These are phyloP conservation scores for Claviceps digitariae DNA, from an alignment of 2,329 filamentous ascomycete species.

Conservation along the genomic window DNA sequence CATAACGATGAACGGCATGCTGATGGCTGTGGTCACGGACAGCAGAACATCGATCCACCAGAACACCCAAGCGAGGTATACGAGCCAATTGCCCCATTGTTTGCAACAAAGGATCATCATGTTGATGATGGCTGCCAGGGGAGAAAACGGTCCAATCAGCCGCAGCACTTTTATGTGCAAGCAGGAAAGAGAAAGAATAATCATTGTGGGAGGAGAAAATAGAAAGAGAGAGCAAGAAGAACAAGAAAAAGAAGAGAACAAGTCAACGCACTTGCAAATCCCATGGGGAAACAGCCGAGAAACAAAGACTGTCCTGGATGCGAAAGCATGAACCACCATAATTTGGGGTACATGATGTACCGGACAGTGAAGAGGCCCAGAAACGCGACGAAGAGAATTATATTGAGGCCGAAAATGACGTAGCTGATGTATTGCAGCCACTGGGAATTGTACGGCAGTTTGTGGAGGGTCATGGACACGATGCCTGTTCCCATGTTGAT, in stretches of 20 bases:
- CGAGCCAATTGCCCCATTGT: constrained; percentile 47
- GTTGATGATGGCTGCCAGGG: constrained; percentile 40
- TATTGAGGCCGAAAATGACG: constrained; percentile 46
- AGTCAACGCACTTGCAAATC: constrained; percentile 36
- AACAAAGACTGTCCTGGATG: constrained; percentile 57
- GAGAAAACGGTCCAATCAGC: background rate
- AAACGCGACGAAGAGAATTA: constrained; percentile 42
- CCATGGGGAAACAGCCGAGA: constrained; percentile 56
- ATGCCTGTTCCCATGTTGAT: constrained; percentile 57
- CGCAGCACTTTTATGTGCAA: too few species aligned
- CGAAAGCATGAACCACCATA: constrained; percentile 51
- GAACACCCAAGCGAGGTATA: constrained; percentile 39
- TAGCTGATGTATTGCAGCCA: constrained; percentile 48
- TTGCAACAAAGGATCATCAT: constrained; percentile 49
- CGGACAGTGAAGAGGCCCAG: constrained; percentile 40
- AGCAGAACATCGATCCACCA: constrained; percentile 45
- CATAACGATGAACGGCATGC: constrained; percentile 43
- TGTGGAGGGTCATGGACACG: constrained; percentile 47
- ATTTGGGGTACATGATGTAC: constrained; percentile 51
- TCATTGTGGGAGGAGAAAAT: too few species aligned
- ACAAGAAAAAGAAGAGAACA: too few species aligned
- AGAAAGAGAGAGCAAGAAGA: background rate
- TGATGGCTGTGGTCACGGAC: constrained; percentile 39
- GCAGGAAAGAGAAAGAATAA: too few species aligned
- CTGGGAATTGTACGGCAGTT: constrained; percentile 43